Percentiles rank a stretch among this genome's conserved stretches.
Evolutionary conservation across 2,329 filamentous ascomycete species (phyloP).

Genomic region (Arachnopeziza araneosa): DNA sequence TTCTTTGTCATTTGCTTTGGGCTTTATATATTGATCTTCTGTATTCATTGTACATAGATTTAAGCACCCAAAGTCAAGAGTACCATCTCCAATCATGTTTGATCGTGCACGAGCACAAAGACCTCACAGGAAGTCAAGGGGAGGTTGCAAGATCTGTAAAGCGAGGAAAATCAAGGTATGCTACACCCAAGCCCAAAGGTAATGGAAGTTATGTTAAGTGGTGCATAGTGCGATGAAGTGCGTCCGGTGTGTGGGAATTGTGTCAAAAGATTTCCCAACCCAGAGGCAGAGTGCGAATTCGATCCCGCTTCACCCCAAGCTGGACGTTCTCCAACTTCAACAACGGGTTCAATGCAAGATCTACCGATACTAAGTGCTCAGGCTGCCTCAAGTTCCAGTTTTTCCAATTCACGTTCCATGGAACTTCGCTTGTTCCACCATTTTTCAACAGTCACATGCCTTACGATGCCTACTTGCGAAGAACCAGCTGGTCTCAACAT

Average conservation of each 20-base stretch:
- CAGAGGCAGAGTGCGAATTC: neutral
- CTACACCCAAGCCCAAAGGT: neutral
- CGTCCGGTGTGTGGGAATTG: constrained; percentile 20
- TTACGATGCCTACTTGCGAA: constrained; percentile 13
- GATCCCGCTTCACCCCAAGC: neutral
- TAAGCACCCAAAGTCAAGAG: neutral
- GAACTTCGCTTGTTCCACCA: constrained; percentile 27
- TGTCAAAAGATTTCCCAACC: neutral
- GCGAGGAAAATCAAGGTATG: constrained; percentile 28
- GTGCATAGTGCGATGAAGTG: constrained; percentile 25
- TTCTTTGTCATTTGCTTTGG: neutral
- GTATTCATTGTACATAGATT: neutral
- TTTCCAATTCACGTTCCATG: constrained; percentile 12
- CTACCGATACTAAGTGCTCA: constrained; percentile 1
- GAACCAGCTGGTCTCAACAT: constrained; percentile 8
- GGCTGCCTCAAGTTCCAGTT: constrained; percentile 7
- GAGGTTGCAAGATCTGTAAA: constrained; percentile 27
- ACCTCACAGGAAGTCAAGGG: constrained; percentile 29
- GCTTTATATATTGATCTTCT: neutral
- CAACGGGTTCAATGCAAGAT: neutral
- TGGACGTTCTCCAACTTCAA: neutral
- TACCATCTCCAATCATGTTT: constrained; percentile 2
- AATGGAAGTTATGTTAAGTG: constrained; percentile 1
- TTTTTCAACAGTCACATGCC: constrained; percentile 23
- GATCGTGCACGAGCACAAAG: constrained; percentile 1